A percentile compares a stretch with the other conserved stretches of the same genome.
Evolutionary conservation across 192 early-diverging fungal species (phyloP).

Genomic region (Entophlyctis helioformis): DNA sequence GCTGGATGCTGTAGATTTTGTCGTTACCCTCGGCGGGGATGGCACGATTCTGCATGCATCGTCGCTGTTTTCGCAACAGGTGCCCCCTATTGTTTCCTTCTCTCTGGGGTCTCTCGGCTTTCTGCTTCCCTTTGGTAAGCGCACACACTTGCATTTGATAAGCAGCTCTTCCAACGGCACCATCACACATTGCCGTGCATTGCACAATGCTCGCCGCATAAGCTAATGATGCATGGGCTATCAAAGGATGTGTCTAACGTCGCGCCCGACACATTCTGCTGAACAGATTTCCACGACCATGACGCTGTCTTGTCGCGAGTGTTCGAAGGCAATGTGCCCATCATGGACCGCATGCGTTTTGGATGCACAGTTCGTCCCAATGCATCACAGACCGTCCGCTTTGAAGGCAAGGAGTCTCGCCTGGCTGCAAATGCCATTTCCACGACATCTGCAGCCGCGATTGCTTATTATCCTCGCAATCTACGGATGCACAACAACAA

Average conservation of each 20-base stretch:
- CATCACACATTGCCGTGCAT: too few relatives aligned
- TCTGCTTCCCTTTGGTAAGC: constrained; percentile 63
- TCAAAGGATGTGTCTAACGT: too few relatives aligned
- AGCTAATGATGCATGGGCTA: too few relatives aligned
- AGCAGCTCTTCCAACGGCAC: too few relatives aligned
- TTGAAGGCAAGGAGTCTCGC: background rate
- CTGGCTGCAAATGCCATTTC: too few relatives aligned
- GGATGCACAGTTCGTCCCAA: constrained; percentile 12
- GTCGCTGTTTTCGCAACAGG: constrained; percentile 58
- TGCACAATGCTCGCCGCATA: too few relatives aligned
- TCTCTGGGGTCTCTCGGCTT: constrained; percentile 88
- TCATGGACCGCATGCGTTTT: constrained; percentile 72
- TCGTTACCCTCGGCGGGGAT: constrained; percentile 86
- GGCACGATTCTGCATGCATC: constrained; percentile 84
- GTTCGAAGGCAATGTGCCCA: constrained; percentile 47
- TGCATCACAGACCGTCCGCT: background rate
- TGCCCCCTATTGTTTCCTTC: constrained; percentile 85
- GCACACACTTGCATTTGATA: too few relatives aligned
- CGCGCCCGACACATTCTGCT: too few relatives aligned
- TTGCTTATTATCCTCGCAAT: too few relatives aligned
- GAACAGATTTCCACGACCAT: constrained; percentile 60
- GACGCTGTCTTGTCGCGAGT: constrained; percentile 42
- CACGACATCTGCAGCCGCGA: too few relatives aligned
- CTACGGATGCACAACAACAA: too few relatives aligned
- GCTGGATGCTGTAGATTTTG: constrained; percentile 53